Base-by-base conservation (phyloP, 2,329 filamentous ascomycete genomes). In the Penicillium decumbens region DNA sequence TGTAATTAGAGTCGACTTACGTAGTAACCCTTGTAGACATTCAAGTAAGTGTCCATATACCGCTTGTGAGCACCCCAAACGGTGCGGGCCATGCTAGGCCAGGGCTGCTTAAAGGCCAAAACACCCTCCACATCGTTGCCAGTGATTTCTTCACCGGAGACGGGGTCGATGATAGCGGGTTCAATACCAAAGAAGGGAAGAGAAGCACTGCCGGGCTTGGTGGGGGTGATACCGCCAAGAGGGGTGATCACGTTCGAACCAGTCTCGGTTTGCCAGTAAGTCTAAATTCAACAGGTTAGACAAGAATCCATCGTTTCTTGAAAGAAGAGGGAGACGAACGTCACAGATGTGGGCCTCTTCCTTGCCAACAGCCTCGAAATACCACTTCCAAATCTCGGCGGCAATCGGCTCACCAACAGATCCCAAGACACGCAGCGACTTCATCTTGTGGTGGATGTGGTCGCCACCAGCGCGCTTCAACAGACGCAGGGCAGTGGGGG, bases 181-280 rank as follows among this genome's bases (percentile, higher is more conserved):
- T 98, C 93, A 64, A 98, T 93, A 62, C 93, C 93, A 69, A 98
- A 98, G 82, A 97, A 98, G 35, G 93, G 93, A 32, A 97, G 80
- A 9, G 93, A 96, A 7, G 93, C 93, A 67, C 88, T 95, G 47
- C 93, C 93, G 18, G 93, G 93, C 77, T 98, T 98, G 23, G 93
- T 97, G 23, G 93, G 90, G 0, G 92, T 97, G 30, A 97, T 81
- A 67, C 93, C 93, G 43, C 87, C 91, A 51, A 98, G 79, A 15
- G 93, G 93, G 4, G 90, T 89, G 69, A 98, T 97, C 64, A 95
- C 90, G 73, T 98, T 85, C 56, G 89, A 97, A 49, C 93, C 93
- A 1, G 93, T 98, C 78, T 98, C 93, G 45, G 93, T 98, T 82
- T 98, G 93, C 93, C 93, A 98, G 81, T 98, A 98, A 46, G 93